These are phyloP conservation scores for Garcia nutans DNA, from an alignment of 345 rosid genomes.

Conservation along the genomic window DNA sequence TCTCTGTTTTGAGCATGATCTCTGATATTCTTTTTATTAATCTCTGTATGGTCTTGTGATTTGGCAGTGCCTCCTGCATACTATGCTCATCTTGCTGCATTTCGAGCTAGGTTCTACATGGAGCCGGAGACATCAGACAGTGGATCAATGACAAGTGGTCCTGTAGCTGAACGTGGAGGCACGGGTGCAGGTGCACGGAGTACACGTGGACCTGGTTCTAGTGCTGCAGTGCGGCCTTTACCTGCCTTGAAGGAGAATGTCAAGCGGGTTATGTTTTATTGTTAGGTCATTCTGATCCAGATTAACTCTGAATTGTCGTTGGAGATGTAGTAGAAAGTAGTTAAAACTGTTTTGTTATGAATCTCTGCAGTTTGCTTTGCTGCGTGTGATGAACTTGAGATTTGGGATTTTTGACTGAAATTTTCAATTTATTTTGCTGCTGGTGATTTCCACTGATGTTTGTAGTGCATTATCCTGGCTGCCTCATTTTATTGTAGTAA, in stretches of 20 bases:
- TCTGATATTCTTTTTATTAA: not conserved
- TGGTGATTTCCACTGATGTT: not conserved
- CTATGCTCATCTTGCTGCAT: constrained; percentile 97
- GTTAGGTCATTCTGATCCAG: constrained; percentile 29
- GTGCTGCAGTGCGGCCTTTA: constrained; percentile 78
- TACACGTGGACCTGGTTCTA: constrained; percentile 59
- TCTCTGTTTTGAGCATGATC: not conserved
- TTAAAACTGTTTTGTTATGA: not conserved
- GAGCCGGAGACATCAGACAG: constrained; percentile 98
- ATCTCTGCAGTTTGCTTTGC: not conserved
- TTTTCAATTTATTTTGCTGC: not conserved
- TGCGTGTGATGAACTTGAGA: not conserved
- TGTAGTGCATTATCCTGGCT: not conserved
- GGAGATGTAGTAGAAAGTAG: not conserved
- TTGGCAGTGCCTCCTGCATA: constrained; percentile 92
- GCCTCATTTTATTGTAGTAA: not conserved
- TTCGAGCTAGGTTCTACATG: constrained; percentile 96
- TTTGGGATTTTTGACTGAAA: not conserved
- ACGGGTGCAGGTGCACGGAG: constrained; percentile 41
- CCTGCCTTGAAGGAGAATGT: constrained; percentile 95
- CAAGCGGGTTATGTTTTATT: constrained; percentile 94
- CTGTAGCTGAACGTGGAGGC: constrained; percentile 57
- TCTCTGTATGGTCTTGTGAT: not conserved
- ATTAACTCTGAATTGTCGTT: not conserved
- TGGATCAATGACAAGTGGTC: constrained; percentile 86